Evolutionary conservation across 306 rosid species (phyloP).

Genomic region (Betula pendula): DNA sequence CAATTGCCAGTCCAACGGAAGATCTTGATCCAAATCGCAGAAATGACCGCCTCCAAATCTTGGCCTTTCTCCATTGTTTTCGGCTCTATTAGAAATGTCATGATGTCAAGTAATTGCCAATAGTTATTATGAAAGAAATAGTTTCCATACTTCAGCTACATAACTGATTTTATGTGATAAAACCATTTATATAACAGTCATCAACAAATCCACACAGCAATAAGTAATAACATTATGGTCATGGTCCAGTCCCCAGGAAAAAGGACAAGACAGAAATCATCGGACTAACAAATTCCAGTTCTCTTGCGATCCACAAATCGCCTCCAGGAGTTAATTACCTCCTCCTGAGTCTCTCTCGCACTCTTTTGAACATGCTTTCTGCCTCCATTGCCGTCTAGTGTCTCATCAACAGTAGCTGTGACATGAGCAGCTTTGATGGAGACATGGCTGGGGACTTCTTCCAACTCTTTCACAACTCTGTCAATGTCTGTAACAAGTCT

Average conservation of each 20-base stretch:
- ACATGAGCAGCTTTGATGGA: slow-evolving; percentile 48
- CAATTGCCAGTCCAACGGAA: too few relatives aligned
- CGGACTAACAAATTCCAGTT: slow-evolving; percentile 64
- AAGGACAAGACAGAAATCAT: slow-evolving; percentile 6
- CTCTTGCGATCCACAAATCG: slow-evolving; percentile 44
- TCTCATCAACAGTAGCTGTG: slow-evolving; percentile 36
- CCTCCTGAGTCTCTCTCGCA: slow-evolving; percentile 39
- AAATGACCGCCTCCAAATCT: too few relatives aligned
- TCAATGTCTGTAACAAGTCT: slow-evolving; percentile 67
- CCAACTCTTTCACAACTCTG: slow-evolving; percentile 60
- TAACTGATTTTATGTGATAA: too few relatives aligned
- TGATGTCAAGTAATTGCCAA: too few relatives aligned
- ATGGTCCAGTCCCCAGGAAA: not conserved
- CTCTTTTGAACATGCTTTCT: slow-evolving; percentile 38
- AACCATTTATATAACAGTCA: too few relatives aligned
- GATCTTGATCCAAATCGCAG: too few relatives aligned
- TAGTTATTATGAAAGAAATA: too few relatives aligned
- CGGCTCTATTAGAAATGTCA: too few relatives aligned
- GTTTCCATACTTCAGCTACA: too few relatives aligned
- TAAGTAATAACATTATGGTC: not conserved
- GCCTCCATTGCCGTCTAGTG: slow-evolving; percentile 15
- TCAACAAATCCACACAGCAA: too few relatives aligned
- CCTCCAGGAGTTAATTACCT: slow-evolving; percentile 56
- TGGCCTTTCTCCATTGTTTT: too few relatives aligned
- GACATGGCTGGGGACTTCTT: slow-evolving; percentile 35